Percentiles rank a stretch among this genome's conserved stretches.
phyloP scores from a whole-genome alignment of 148 eudicot genomes.

The Amaranthus palmeri region DNA sequence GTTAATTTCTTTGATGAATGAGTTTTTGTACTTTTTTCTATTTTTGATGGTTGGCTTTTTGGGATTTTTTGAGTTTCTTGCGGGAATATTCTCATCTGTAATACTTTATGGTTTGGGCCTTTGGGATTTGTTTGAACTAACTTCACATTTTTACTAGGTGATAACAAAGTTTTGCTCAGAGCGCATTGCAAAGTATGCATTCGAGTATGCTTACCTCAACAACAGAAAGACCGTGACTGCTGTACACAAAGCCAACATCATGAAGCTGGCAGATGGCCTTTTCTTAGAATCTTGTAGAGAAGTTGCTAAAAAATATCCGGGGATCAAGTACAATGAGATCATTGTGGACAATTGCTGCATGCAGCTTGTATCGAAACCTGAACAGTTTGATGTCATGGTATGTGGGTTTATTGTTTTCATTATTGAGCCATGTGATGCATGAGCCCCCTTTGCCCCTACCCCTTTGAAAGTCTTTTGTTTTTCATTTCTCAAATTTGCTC shows the following conservation, averaged over 20 bases:
- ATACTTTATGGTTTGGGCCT: neutral
- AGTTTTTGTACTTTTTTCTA: neutral
- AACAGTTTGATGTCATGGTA: conserved; percentile 89
- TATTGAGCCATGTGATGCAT: neutral
- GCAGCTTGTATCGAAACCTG: conserved; percentile 84
- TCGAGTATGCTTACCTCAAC: conserved; percentile 85
- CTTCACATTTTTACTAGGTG: conserved; percentile 43
- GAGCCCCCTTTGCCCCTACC: no score
- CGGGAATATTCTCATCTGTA: no score
- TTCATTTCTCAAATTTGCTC: no score
- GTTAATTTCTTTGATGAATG: neutral
- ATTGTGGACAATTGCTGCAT: conserved; percentile 88
- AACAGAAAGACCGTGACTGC: conserved; percentile 84
- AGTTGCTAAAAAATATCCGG: conserved; percentile 60
- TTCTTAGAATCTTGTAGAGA: conserved; percentile 83
- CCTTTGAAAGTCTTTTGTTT: no score
- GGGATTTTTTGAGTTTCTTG: neutral
- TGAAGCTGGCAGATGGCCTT: conserved; percentile 89
- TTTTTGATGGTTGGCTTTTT: neutral
- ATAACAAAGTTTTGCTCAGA: conserved; percentile 90
- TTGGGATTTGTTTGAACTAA: conserved; percentile 2
- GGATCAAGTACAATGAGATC: conserved; percentile 67
- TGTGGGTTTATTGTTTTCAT: neutral
- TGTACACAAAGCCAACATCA: conserved; percentile 89
- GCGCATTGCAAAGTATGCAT: conserved; percentile 84